These are phyloP conservation scores for Colletotrichum horii DNA, from an alignment of 2,329 filamentous ascomycete genomes.

Conservation along the genomic window DNA sequence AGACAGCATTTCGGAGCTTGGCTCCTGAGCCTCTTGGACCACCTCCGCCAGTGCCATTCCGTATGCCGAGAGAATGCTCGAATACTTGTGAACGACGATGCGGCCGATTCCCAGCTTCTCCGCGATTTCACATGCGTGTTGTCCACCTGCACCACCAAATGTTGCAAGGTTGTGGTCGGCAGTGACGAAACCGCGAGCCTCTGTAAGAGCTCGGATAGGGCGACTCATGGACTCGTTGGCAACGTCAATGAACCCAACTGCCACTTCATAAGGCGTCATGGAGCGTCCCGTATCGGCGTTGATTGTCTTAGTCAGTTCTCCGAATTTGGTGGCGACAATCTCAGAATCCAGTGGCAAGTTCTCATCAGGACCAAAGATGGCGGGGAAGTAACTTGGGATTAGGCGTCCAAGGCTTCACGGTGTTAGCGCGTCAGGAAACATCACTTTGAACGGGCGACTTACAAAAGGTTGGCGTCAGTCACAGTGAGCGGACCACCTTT, in stretches of 20 bases:
- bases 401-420: conserved; percentile 55
- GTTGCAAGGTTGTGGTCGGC: conserved; percentile 39
- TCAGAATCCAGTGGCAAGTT: conserved; percentile 55
- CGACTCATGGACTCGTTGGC: conserved; percentile 40
- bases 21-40: conserved; percentile 37
- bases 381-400: conserved; percentile 69
- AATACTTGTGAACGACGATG: conserved; percentile 40
- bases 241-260: conserved; percentile 35
- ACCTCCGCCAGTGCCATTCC: conserved; percentile 44
- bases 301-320: conserved; percentile 45
- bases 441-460: not conserved
- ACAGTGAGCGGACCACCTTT: conserved; percentile 76
- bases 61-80: conserved; percentile 40
- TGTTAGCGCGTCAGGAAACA: not conserved
- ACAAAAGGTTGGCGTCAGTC: conserved; percentile 72
- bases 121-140: conserved; percentile 49
- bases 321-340: conserved; percentile 41
- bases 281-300: conserved; percentile 29
- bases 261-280: conserved; percentile 20
- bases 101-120: conserved; percentile 37
- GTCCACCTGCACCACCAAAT: conserved; percentile 35
- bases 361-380: conserved; percentile 74
- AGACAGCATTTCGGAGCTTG: conserved; percentile 26
- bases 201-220: conserved; percentile 38
- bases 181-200: conserved; percentile 37